Conservation (phyloP, 345 rosid genomes). For the Laguncularia racemosa region DNA sequence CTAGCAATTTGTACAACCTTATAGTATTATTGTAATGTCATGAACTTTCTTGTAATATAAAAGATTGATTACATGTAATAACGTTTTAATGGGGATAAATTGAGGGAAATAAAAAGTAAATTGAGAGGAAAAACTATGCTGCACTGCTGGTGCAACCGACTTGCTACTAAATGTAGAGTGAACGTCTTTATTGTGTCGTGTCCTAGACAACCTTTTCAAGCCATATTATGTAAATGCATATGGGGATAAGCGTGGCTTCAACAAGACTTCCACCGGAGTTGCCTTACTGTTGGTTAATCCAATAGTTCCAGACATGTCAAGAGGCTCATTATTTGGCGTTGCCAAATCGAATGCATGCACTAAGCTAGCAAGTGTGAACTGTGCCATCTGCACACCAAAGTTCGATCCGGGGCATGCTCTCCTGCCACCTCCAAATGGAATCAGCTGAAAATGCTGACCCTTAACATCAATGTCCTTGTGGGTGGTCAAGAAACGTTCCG, state of each 20-base stretch:
- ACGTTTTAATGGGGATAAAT: no score
- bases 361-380: constrained; percentile 15
- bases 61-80: no score
- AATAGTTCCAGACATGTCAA: constrained; percentile 15
- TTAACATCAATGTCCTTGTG: constrained; percentile 10
- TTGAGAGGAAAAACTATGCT: no score
- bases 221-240: no score
- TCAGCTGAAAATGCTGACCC: constrained; percentile 16
- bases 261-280: constrained; percentile 14
- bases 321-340: not conserved
- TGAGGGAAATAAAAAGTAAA: no score
- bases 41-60: no score
- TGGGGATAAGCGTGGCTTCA: constrained; percentile 16
- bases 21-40: no score
- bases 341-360: constrained; percentile 12
- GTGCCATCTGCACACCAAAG: constrained; percentile 14
- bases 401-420: constrained; percentile 15
- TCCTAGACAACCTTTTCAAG: no score
- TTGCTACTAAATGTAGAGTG: no score
- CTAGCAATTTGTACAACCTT: no score
- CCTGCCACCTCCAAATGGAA: constrained; percentile 23
- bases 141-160: no score
- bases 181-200: no score
- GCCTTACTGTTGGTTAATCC: constrained; percentile 13
- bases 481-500: constrained; percentile 18